These are phyloP conservation scores for Nemania sp. DNA, from an alignment of 2,329 filamentous ascomycete species.

Conservation along the genomic window DNA sequence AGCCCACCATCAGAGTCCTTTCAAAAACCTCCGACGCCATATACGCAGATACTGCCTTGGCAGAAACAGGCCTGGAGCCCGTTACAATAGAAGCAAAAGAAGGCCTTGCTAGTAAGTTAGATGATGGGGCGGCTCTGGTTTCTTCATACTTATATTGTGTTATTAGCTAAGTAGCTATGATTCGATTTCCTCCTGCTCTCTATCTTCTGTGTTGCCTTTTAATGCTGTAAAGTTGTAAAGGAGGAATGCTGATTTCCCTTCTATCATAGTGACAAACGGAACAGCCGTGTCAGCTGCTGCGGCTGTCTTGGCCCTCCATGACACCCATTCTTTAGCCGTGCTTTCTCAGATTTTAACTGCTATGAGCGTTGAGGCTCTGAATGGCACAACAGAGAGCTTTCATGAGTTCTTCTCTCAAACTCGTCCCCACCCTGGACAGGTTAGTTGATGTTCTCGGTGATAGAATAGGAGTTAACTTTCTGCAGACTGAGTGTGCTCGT, in stretches of 20 bases:
- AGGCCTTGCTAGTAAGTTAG: constrained; percentile 38
- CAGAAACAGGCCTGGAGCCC: constrained; percentile 38
- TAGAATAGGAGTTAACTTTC: too few species aligned
- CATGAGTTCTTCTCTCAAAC: constrained; percentile 60
- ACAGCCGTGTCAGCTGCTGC: constrained; percentile 49
- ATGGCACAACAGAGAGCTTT: constrained; percentile 59
- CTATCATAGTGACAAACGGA: too few species aligned
- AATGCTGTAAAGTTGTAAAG: too few species aligned
- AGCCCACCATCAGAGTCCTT: constrained; percentile 27
- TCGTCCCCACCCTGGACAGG: constrained; percentile 62
- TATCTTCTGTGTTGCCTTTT: not conserved
- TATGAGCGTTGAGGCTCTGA: constrained; percentile 62
- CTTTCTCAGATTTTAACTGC: constrained; percentile 62
- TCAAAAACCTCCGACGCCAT: not conserved
- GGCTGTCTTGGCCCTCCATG: constrained; percentile 51
- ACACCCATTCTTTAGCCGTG: constrained; percentile 53
- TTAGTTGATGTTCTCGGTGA: too few species aligned
- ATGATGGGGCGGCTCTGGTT: not conserved
- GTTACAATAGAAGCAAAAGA: constrained; percentile 49
- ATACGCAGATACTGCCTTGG: constrained; percentile 42
- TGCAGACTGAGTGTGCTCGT: constrained; percentile 58
- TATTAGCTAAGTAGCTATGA: not conserved
- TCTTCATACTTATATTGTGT: not conserved
- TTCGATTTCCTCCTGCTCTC: not conserved
- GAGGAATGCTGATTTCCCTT: too few species aligned